Base-by-base conservation (phyloP, 108 stramenopile species). In the Skeletonema potamos region DNA sequence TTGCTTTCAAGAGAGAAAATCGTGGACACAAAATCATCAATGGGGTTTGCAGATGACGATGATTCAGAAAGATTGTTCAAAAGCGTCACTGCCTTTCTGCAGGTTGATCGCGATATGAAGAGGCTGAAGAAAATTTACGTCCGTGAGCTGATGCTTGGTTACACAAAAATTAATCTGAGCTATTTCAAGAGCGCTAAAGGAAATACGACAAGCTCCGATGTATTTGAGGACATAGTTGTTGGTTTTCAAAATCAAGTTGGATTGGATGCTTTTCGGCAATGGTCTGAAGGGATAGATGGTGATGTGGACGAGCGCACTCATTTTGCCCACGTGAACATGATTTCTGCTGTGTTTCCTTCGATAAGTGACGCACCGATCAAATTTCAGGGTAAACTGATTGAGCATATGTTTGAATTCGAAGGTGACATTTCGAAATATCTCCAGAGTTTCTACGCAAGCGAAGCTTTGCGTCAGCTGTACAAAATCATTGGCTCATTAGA, bases 401-500 rank as follows among this genome's bases (percentile, higher is more conserved):
- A 88, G 12, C 87, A 78, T 33, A 61, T 78, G 0, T 78, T 61
- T 62, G 77, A 78, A 78, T 34, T 27, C 9, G 65, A 78, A 78
- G 77, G 60, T 32, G 77, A 78, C 48, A 59, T 78, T 1, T 72
- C 59, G 74, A 66, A 44, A 34, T 78, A 70, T 43, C 65, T 78
- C 22, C 58, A 54, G 17, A 76, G 74, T 58, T 74, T 75, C 54
- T 77, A 73, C n/a, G 61, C 79, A 17, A 46, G 63, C 6, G 74
- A 84, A 62, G 87, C 86, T 10, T 69, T 98, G 73, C 84, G 83
- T 62, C 98, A 98, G 79, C 83, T 98, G 37, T 97, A 97, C 76
- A 97, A 96, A 66, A 94, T 98, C 51, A 84, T 97, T 11, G 98
- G 96, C 8, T 94, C 94, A 11, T 67, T 97, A 22, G 98, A 98